phyloP scores from a whole-genome alignment of 352 stramenopile species.

The Globisporangium spiculum region DNA sequence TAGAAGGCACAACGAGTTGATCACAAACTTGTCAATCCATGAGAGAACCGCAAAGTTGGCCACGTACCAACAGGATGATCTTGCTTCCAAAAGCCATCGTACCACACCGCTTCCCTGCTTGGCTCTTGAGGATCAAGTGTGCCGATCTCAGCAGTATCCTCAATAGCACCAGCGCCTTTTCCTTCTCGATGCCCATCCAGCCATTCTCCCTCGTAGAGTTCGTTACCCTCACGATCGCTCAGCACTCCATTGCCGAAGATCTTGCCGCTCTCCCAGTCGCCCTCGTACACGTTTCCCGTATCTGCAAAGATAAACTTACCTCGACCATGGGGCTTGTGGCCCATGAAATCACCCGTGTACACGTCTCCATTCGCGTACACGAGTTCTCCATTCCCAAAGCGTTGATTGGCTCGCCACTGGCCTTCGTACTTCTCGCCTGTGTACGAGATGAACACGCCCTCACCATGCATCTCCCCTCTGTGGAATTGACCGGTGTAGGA shows the following conservation, averaged over 20 bases:
- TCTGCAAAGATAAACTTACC: slow-evolving; percentile 29
- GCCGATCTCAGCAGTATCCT: neutral
- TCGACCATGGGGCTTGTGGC: slow-evolving; percentile 38
- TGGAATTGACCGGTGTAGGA: slow-evolving; percentile 62
- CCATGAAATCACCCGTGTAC: slow-evolving; percentile 42
- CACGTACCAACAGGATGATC: slow-evolving; percentile 25
- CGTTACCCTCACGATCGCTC: slow-evolving; percentile 4
- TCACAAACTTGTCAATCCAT: neutral
- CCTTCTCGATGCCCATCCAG: slow-evolving; percentile 30
- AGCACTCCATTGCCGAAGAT: slow-evolving; percentile 26
- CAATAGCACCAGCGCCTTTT: slow-evolving; percentile 14
- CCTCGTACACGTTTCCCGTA: slow-evolving; percentile 28
- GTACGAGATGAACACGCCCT: slow-evolving; percentile 39
- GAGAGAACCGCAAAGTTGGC: neutral
- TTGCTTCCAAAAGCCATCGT: slow-evolving; percentile 20
- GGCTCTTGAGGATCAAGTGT: neutral
- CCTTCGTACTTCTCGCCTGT: slow-evolving; percentile 56
- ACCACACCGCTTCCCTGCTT: slow-evolving; percentile 9
- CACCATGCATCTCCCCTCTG: slow-evolving; percentile 47
- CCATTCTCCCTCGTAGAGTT: slow-evolving; percentile 52
- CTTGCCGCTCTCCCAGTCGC: slow-evolving; percentile 36
- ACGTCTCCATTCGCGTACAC: slow-evolving; percentile 26
- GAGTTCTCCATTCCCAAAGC: slow-evolving; percentile 37
- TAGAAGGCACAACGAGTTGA: neutral
- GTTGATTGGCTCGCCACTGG: slow-evolving; percentile 50